Conservation (phyloP, 2,329 filamentous ascomycete genomes). For the Didymella lethalis region DNA sequence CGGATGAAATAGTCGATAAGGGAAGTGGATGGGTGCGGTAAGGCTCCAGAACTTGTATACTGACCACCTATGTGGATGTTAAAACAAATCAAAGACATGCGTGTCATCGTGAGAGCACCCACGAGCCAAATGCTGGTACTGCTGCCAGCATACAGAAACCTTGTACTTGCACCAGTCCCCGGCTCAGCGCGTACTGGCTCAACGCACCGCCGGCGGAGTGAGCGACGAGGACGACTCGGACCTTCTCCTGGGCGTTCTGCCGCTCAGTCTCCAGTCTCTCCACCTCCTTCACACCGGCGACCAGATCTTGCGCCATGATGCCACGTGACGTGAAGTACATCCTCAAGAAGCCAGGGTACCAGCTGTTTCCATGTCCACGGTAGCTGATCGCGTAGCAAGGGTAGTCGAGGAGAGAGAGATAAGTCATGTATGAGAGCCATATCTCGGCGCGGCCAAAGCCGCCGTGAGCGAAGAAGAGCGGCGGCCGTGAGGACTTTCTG, state of each 20-base stretch:
- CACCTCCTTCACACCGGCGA: slow-evolving; percentile 51
- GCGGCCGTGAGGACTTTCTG: slow-evolving; percentile 33
- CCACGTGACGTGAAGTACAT: slow-evolving; percentile 58
- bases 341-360: slow-evolving; percentile 58
- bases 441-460: slow-evolving; percentile 63
- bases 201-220: slow-evolving; percentile 63
- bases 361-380: slow-evolving; percentile 62
- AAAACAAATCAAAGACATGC: too few species aligned
- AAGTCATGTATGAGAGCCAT: slow-evolving; percentile 62
- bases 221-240: slow-evolving; percentile 57
- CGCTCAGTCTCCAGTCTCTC: slow-evolving; percentile 45
- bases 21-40: slow-evolving; percentile 36
- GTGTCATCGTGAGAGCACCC: slow-evolving; percentile 33
- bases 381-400: slow-evolving; percentile 63
- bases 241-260: slow-evolving; percentile 24
- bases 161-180: slow-evolving; percentile 52
- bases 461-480: slow-evolving; percentile 63
- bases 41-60: slow-evolving; percentile 39
- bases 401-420: slow-evolving; percentile 55
- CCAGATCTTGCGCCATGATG: slow-evolving; percentile 56
- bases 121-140: slow-evolving; percentile 60
- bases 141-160: slow-evolving; percentile 59
- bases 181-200: slow-evolving; percentile 59
- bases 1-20: slow-evolving; percentile 59
- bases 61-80: slow-evolving; percentile 19